A percentile compares a stretch with the other conserved stretches of the same genome.
Evolutionary conservation across 768 basidiomycete species (phyloP).

Genomic region (Russula griseocarnosa): DNA sequence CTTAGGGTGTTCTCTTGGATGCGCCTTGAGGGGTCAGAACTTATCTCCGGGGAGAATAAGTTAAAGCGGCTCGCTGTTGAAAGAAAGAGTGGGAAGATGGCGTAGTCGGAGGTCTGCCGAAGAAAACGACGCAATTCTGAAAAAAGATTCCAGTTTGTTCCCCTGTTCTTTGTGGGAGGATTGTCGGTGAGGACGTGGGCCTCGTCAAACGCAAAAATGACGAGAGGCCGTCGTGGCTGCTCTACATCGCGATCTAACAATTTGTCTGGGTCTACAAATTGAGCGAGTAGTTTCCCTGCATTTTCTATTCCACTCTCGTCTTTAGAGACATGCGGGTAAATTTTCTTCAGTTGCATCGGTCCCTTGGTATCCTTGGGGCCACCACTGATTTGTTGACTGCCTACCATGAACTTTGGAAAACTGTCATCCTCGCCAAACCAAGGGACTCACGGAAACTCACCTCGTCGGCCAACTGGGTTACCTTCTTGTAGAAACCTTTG

Average conservation of each 20-base stretch:
- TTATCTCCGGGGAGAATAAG: neutral
- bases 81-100: slow-evolving; percentile 1
- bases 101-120: neutral
- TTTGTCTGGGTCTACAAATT: neutral
- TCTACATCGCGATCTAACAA: neutral
- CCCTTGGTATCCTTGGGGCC: neutral
- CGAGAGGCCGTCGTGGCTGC: neutral
- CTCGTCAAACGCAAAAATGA: neutral
- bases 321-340: neutral
- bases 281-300: neutral
- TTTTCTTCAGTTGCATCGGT: neutral
- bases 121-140: neutral
- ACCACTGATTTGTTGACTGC: neutral
- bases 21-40: neutral
- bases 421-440: neutral
- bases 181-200: neutral
- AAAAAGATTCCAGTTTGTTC: neutral
- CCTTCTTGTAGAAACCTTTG: neutral
- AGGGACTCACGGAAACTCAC: neutral
- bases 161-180: too few species aligned
- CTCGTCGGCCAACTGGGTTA: neutral
- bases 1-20: neutral
- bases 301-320: neutral
- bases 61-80: neutral
- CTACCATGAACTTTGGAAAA: neutral